Evolutionary conservation across 257 asterid species (phyloP), one percentile per base, ranked within the genome.

Genomic region (Euphrasia confusa): DNA sequence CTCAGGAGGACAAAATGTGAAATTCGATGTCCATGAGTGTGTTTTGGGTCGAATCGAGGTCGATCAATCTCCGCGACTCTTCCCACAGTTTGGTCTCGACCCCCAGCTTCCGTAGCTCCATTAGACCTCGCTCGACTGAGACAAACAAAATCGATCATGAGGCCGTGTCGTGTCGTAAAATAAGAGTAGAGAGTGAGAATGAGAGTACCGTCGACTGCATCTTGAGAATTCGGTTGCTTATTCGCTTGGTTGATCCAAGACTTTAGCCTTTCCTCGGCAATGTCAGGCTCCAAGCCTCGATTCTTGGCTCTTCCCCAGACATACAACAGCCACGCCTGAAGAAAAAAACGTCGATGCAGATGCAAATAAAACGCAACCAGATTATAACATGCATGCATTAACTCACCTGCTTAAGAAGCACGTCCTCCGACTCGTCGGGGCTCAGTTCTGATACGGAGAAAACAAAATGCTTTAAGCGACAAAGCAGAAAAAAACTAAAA

Each of bases 221-320:
- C 96, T 10, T 83, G 89, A 4, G 96, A 89, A 60, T 69, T 80
- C 30, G 92, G 89, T 6, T 63, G 18, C 28, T 35, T 78, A 50
- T 61, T 57, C 47, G 71, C 80, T 60, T 83, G 96, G 79, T 76
- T 77, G 75, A 89, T 89, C 96, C 95, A 92, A 62, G 70, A 77
- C 49, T 78, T 77, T 42, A 92, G 66, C 69, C 95, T 72, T 65
- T 92, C 99, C 33, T 89, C 95, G 4, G 84, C 90, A 67, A 92
- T 84, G 63, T 92, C 99, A 2, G 80, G 68, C 66, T 84, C 94
- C 70, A 89, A 33, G 4, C 87, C 94, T 58, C 78, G 81, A 58
- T 76, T 79, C 48, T 80, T 86, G 2, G 89, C 94, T 72, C 95
- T 76, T 79, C 97, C 83, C 97, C 99, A 92, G 54, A 83, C 80